Conservation (phyloP, 345 rosid species). For the Conringia planisiliqua region DNA sequence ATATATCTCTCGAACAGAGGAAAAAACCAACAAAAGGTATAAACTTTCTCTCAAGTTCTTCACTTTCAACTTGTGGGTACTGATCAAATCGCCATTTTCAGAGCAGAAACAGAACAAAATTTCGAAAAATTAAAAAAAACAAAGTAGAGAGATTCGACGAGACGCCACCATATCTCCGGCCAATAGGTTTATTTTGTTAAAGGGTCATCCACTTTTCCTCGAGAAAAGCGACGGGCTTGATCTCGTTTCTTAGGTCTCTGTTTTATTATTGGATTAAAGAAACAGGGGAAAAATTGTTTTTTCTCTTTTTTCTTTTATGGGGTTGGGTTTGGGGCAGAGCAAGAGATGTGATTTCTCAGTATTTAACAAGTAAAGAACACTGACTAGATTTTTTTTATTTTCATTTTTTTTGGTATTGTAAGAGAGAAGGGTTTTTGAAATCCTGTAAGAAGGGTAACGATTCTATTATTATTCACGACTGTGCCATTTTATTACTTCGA, state of each 20-base stretch:
- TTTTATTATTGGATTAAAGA: constrained; percentile 32
- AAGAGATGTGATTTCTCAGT: constrained; percentile 28
- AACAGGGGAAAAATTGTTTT: constrained; percentile 26
- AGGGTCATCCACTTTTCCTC: constrained; percentile 25
- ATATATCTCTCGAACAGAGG: constrained; percentile 9
- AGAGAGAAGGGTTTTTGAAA: background rate
- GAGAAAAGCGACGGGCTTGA: constrained; percentile 28
- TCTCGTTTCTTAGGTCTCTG: constrained; percentile 30
- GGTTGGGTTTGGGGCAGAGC: constrained; percentile 44
- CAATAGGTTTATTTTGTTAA: constrained; percentile 19
- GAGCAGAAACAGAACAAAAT: constrained; percentile 32
- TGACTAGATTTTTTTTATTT: background rate
- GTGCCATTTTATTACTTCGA: background rate
- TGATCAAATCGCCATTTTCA: constrained; percentile 39
- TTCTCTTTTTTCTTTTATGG: background rate
- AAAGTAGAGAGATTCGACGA: constrained; percentile 27
- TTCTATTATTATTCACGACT: constrained; percentile 6
- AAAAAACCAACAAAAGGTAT: background rate
- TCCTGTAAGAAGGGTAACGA: constrained; percentile 1
- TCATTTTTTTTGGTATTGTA: background rate
- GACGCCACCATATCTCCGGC: constrained; percentile 8
- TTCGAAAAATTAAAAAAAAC: background rate
- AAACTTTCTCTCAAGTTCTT: background rate
- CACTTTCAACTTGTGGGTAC: background rate
- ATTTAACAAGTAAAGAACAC: constrained; percentile 9